Evolutionary conservation across 2,329 filamentous ascomycete species (phyloP), one percentile per base, ranked within the genome.

Genomic region (Fusarium siculi): DNA sequence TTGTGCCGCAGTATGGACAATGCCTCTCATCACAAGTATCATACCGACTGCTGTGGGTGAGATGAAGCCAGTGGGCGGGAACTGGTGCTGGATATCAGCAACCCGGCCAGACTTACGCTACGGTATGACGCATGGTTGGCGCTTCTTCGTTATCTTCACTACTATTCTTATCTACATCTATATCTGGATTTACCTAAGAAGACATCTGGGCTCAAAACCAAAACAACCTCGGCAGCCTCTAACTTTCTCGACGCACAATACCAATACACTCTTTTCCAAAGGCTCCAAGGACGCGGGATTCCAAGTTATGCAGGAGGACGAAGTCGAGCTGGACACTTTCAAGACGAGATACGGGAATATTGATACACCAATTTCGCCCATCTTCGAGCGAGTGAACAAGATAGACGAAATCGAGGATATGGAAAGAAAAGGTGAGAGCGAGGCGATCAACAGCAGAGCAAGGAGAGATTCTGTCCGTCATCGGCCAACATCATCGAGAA

Each of bases 51-150:
- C 66, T 3, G 57, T 60, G 42, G 74, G 75, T 4, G 67, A 75
- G 32, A 77, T 77, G 69, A 43, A 58, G 30, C 75, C 75, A 23
- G 83, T 85, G 0, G 83, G 82, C 7, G 84, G 84, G 1, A 86
- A 86, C 64, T 86, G 85, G 84, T 86, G 85, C 74, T 86, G 85
- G 85, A 86, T 86, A 65, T 76, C 79, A 18, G 69, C 77, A 18
- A 70, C 78, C 5, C 76, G 80, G n/a, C 72, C 78, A 32, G 81
- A 80, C 18, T 77, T 85, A n/a, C 82, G 85, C 32, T 86, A 86
- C 64, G 81, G 77, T 4, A 77, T 86, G 54, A 83, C 82, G 1
- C 84, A 86, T 63, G 84, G 81, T 44, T 86, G 84, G 84, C 82
- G 85, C 10, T 81, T 86, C 55, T 78, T 80, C 21, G 83, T 86